Base-by-base conservation (phyloP, 305 asterid genomes). In the Fraxinus sp. region DNA sequence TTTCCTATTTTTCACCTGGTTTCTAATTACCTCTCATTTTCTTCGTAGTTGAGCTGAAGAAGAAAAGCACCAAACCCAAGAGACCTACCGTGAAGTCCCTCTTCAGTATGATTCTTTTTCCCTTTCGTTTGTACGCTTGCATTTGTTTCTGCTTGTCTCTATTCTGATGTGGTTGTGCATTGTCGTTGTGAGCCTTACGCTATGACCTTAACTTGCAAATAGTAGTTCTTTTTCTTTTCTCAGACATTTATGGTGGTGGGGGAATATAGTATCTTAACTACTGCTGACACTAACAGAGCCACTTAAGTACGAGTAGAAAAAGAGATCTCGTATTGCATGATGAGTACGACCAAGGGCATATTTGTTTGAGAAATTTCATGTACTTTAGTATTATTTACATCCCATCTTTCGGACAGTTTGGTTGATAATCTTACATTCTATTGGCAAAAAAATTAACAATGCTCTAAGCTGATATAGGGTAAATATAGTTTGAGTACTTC, bases 21-120 rank as follows among this genome's bases (percentile, higher is more conserved):
- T 32, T 70, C 6, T 28, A 3, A 66, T 5, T 28, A 3, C 28
- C 68, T 88, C 20, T 86, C 33, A 18, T 24, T 78, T 81, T 84
- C 36, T 70, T 55, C 28, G 78, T 93, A 95, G 98, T 97, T 87
- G 97, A 92, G 88, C 80, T 95, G 90, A 94, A 83, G 95, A 95
- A 94, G 94, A 95, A 94, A 91, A 95, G 88, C 90, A 91, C 84
- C 82, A 95, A 90, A 85, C 94, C 97, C 3, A 93, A 91, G 90
- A 91, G 98, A 86, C 98, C 98, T 64, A 95, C 98, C 8, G 95
- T 95, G 92, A 95, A 92, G 84, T 89, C 98, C 30, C 97, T 95
- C 83, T 95, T 95, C 92, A 92, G 98, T 95, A 94, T 5, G 95
- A 71, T 78, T 81, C 88, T 80, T 79, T 76, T 80, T 79, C 80